Base-by-base conservation (phyloP, 345 rosid species). In the Cochlearia excelsa region DNA sequence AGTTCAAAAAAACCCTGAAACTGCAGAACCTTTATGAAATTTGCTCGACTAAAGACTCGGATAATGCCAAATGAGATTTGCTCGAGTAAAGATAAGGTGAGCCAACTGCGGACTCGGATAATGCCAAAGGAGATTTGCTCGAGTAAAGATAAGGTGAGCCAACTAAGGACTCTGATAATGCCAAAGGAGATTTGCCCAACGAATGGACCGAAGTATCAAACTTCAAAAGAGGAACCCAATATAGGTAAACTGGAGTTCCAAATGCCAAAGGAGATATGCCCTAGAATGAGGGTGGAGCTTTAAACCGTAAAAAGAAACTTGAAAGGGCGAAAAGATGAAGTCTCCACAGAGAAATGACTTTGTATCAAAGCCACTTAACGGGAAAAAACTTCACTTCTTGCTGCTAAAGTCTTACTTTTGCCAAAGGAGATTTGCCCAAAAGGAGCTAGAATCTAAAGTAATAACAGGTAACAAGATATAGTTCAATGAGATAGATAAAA, bases 341-440 rank as follows among this genome's bases (percentile, higher is more conserved):
- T 63, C 43, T 66, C 64, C 71, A 58, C 33, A 35, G 66, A 11
- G 35, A 59, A 56, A 58, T 58, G 76, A 59, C 59, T 45, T 16
- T 54, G 65, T 46, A 42, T 51, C 58, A 71, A 65, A 61, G 72
- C 46, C 73, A 40, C 73, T 65, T 31, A 44, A 68, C 29, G 56
- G 67, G 63, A 63, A 41, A 16, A 62, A 56, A 59, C 51, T 41
- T 47, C 57, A 26, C 57, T 46, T 63, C 40, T 1, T 58, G 60
- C 16, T 70, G 46, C 47, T 58, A 34, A 23, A 1, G 4, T 27
- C 26, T 37, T 40, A 6, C 11, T 55, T 61, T 67, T 77, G 83
- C 85, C 78, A 74, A 80, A 75, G 76, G 82, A 78, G 82, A 76
- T 81, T 69, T 77, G 79, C 79, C 87, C 82, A 4, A 40, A 50